Conservation (phyloP, 441 rosid genomes). For the Syzygium malaccense region DNA sequence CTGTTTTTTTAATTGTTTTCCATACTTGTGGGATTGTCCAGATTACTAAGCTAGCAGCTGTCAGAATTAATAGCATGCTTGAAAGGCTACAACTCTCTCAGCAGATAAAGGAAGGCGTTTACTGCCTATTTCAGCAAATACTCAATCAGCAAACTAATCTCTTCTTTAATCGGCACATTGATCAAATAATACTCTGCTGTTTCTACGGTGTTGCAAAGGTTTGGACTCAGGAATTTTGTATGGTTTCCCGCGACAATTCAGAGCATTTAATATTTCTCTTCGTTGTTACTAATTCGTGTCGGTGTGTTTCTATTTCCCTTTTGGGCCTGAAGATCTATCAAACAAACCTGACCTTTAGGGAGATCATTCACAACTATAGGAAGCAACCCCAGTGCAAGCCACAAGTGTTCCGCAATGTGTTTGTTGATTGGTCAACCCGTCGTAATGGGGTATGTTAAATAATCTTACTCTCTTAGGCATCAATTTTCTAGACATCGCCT, state of each 20-base stretch:
- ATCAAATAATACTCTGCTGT: slow-evolving; percentile 97
- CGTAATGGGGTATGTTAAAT: slow-evolving; percentile 50
- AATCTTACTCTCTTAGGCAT: not conserved
- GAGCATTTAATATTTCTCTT: slow-evolving; percentile 9
- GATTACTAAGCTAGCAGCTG: slow-evolving; percentile 96
- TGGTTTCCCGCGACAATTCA: slow-evolving; percentile 5
- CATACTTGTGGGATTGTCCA: slow-evolving; percentile 16
- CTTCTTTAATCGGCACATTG: slow-evolving; percentile 91
- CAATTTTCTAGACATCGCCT: slow-evolving; percentile 2
- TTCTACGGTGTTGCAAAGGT: slow-evolving; percentile 95
- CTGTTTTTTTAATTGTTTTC: not conserved
- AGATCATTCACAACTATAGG: slow-evolving; percentile 79
- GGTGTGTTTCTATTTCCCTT: not conserved
- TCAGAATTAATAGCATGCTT: slow-evolving; percentile 92
- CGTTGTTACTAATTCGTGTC: not conserved
- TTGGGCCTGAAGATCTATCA: slow-evolving; percentile 64
- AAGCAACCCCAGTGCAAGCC: slow-evolving; percentile 98
- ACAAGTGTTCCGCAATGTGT: slow-evolving; percentile 83
- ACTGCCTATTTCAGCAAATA: slow-evolving; percentile 75
- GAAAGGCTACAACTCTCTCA: slow-evolving; percentile 87
- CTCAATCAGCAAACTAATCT: slow-evolving; percentile 70
- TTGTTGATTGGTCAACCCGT: slow-evolving; percentile 61
- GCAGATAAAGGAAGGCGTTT: slow-evolving; percentile 78
- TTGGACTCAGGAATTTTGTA: slow-evolving; percentile 14
- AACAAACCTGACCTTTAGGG: slow-evolving; percentile 70